Conservation (phyloP, 179 eudicot species). For the Monotropa hypopitys region DNA sequence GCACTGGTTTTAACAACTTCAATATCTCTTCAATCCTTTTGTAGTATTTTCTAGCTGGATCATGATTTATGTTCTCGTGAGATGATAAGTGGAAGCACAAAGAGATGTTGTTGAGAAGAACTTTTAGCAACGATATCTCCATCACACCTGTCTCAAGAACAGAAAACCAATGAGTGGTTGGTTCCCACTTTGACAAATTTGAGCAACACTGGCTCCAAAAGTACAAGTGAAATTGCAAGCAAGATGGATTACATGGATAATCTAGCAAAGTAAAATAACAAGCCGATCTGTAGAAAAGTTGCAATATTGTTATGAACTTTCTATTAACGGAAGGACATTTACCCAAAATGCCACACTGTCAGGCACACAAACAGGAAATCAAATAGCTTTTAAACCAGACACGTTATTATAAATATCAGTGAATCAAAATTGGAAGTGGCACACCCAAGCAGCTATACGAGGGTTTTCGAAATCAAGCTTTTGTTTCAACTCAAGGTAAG, state of each 20-base stretch:
- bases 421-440: neutral
- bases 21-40: slow-evolving; percentile 60
- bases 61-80: slow-evolving; percentile 35
- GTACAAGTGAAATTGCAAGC: neutral
- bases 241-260: neutral
- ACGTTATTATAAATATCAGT: neutral
- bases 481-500: neutral
- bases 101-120: slow-evolving; percentile 58
- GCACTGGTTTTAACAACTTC: slow-evolving; percentile 58
- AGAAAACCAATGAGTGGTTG: neutral
- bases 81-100: slow-evolving; percentile 44
- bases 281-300: neutral
- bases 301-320: neutral
- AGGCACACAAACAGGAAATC: neutral
- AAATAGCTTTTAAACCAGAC: slow-evolving; percentile 1
- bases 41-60: slow-evolving; percentile 49
- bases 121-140: slow-evolving; percentile 78
- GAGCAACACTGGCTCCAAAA: neutral
- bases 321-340: neutral
- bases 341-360: neutral
- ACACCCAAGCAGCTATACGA: neutral
- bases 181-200: neutral
- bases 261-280: neutral
- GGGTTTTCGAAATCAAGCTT: neutral
- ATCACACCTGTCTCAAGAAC: slow-evolving; percentile 39